Evolutionary conservation across 208 protist species (phyloP).

Genomic region (Leptomonas seymouri): DNA sequence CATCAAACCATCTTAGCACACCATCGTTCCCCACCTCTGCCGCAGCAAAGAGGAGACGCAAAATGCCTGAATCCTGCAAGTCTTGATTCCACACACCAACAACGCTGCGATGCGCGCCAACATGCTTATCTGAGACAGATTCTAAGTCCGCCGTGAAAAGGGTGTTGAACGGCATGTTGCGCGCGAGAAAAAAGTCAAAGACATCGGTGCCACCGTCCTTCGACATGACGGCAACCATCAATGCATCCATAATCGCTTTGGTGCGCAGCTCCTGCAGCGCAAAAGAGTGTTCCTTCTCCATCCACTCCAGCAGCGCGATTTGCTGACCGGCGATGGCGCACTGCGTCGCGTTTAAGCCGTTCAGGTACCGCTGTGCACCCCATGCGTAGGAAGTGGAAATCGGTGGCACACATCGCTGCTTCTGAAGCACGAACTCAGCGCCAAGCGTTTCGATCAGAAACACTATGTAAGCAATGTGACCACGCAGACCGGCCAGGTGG

Average conservation of each 20-base stretch:
- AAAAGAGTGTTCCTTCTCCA: conserved; percentile 31
- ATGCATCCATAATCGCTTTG: background rate
- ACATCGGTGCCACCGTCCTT: conserved; percentile 25
- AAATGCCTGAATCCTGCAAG: conserved; percentile 22
- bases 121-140: background rate
- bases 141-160: background rate
- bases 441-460: conserved; percentile 28
- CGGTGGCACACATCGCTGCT: conserved; percentile 21
- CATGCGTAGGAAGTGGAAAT: background rate
- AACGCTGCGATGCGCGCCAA: background rate
- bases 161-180: conserved; percentile 8
- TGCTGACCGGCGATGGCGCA: conserved; percentile 44
- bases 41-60: conserved; percentile 37
- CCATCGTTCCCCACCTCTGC: conserved; percentile 43
- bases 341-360: conserved; percentile 32
- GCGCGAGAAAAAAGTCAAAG: conserved; percentile 42
- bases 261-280: conserved; percentile 8
- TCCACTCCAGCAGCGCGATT: conserved; percentile 41
- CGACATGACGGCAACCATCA: conserved; percentile 25
- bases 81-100: background rate
- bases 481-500: conserved; percentile 38
- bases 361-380: conserved; percentile 15
- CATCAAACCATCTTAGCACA: conserved; percentile 44
- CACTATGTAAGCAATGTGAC: conserved; percentile 33
- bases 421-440: conserved; percentile 29